A percentile compares a stretch with the other conserved stretches of the same genome.
Evolutionary conservation across 2,329 filamentous ascomycete species (phyloP).

Genomic region (Sclerotinia minor): DNA sequence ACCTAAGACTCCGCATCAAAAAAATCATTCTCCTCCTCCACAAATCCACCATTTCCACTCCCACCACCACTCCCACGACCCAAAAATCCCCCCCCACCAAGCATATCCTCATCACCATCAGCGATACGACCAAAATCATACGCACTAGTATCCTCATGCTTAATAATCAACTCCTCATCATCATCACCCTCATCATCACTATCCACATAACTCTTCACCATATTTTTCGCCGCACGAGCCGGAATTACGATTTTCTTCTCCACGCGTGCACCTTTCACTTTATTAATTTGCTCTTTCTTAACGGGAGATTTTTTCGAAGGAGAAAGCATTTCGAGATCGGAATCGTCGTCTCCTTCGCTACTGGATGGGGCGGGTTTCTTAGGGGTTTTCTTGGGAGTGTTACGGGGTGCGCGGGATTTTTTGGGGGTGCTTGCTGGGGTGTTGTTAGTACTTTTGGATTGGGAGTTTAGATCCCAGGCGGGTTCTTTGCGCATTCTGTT

Average conservation of each 20-base stretch:
- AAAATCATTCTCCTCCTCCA: not conserved
- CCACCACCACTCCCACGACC: not conserved
- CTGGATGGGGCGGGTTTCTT: constrained; percentile 10
- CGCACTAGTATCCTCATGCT: not conserved
- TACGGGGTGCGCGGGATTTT: constrained; percentile 3
- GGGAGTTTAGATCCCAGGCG: constrained; percentile 30
- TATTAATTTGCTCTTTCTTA: constrained; percentile 32
- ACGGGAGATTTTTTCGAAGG: constrained; percentile 31
- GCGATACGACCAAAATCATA: not conserved
- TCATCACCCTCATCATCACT: constrained; percentile 25
- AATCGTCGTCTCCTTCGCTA: constrained; percentile 27
- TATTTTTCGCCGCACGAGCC: not conserved
- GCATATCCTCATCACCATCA: constrained; percentile 9
- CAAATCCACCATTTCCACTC: not conserved
- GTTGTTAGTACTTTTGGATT: constrained; percentile 28
- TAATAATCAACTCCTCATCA: constrained; percentile 11
- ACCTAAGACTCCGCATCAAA: constrained; percentile 12
- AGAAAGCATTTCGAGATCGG: not conserved
- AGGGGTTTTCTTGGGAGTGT: constrained; percentile 8
- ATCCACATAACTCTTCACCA: constrained; percentile 7
- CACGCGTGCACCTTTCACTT: constrained; percentile 32
- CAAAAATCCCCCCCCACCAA: not conserved
- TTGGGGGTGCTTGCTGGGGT: constrained; percentile 8
- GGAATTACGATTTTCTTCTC: constrained; percentile 22
- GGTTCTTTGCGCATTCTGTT: constrained; percentile 32